A percentile compares a stretch with the other conserved stretches of the same genome.
Evolutionary conservation across 495 filamentous ascomycete species (phyloP).

Genomic region (Xylaria intraflava): DNA sequence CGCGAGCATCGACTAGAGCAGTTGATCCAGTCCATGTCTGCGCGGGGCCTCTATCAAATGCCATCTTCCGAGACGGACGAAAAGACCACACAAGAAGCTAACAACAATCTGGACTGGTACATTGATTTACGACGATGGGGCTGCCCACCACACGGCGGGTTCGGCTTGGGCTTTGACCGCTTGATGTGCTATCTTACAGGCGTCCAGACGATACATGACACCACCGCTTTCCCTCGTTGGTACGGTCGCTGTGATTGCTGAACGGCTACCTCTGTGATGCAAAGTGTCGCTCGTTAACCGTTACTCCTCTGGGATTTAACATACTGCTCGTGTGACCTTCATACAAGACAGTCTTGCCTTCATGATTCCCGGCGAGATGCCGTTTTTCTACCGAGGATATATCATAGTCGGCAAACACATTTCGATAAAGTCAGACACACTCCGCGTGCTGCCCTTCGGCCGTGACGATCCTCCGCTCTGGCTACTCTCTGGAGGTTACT

Average conservation of each 20-base stretch:
- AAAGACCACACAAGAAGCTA: conserved; percentile 24
- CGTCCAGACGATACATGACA: conserved; percentile 76
- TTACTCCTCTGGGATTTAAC: conserved; percentile 31
- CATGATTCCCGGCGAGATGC: conserved; percentile 17
- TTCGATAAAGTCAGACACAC: not conserved
- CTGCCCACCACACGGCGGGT: conserved; percentile 91
- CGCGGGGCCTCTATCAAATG: conserved; percentile 35
- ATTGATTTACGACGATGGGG: conserved; percentile 91
- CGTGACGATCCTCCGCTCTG: not conserved
- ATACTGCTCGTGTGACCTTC: conserved; percentile 19
- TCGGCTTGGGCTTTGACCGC: conserved; percentile 90
- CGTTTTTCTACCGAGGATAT: conserved; percentile 8
- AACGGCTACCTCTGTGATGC: conserved; percentile 27
- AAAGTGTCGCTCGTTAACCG: conserved; percentile 31
- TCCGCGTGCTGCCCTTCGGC: not conserved
- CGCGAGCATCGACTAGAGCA: conserved; percentile 77
- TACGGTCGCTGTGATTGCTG: conserved; percentile 87
- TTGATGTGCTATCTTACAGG: conserved; percentile 81
- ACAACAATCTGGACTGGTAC: conserved; percentile 73
- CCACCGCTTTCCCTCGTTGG: conserved; percentile 85
- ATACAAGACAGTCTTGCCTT: conserved; percentile 19
- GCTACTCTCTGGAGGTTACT: not conserved
- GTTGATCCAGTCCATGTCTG: conserved; percentile 67
- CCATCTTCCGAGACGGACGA: conserved; percentile 1
- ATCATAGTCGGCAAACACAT: not conserved